A percentile compares a stretch with the other conserved stretches of the same genome.
Evolutionary conservation across 805 yeast species (phyloP).

Genomic region (Sugiyamaella smithiae): DNA sequence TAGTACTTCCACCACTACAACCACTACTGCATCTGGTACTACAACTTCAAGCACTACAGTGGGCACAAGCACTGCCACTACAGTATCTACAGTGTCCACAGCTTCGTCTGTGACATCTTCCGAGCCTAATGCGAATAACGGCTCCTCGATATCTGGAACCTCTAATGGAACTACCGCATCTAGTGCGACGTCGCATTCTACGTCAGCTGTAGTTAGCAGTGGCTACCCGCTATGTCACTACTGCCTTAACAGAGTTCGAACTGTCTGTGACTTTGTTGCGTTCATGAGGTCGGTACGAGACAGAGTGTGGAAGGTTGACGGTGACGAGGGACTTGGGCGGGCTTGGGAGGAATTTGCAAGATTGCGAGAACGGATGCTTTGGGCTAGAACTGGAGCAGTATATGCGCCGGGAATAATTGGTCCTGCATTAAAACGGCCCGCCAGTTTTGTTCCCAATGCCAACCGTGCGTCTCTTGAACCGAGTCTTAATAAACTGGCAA

Average conservation of each 20-base stretch:
- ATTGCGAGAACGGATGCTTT: conserved; percentile 70
- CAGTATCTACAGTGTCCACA: neutral
- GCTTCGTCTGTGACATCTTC: neutral
- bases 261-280: conserved; percentile 79
- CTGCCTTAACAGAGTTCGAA: conserved; percentile 75
- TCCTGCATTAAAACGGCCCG: conserved; percentile 1
- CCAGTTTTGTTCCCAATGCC: neutral
- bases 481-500: neutral
- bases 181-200: neutral
- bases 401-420: conserved; percentile 14
- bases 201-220: conserved; percentile 28
- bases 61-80: neutral
- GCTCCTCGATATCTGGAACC: neutral
- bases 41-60: neutral
- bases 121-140: neutral
- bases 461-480: neutral
- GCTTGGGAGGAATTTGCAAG: conserved; percentile 65
- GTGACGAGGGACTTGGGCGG: conserved; percentile 39
- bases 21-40: neutral
- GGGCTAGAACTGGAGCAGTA: conserved; percentile 69
- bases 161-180: conserved; percentile 8
- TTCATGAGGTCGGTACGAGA: conserved; percentile 63
- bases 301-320: conserved; percentile 58
- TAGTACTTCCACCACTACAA: neutral
- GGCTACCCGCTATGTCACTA: conserved; percentile 73